A percentile compares a stretch with the other conserved stretches of the same genome.
These are phyloP conservation scores for Cylindrotheca fusiformis DNA, from an alignment of 108 stramenopile genomes.

Conservation along the genomic window DNA sequence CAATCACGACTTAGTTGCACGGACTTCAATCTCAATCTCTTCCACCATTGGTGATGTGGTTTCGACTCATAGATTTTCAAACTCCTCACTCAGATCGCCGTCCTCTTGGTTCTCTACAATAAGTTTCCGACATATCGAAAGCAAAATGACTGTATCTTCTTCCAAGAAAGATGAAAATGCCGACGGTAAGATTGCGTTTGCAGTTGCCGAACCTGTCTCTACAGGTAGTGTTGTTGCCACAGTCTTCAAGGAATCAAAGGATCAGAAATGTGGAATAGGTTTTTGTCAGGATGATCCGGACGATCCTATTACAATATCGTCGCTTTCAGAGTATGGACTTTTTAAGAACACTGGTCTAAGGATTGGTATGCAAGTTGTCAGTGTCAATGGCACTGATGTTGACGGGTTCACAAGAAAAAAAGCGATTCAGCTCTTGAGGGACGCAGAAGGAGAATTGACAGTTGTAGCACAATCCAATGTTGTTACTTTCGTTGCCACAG, in stretches of 20 bases:
- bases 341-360: background rate
- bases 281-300: background rate
- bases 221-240: background rate
- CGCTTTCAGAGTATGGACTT: background rate
- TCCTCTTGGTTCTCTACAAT: too few relatives aligned
- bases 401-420: background rate
- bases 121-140: too few relatives aligned
- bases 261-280: background rate
- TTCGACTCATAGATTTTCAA: too few relatives aligned
- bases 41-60: too few relatives aligned
- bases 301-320: background rate
- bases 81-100: too few relatives aligned
- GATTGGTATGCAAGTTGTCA: conserved; percentile 1
- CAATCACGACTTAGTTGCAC: too few relatives aligned
- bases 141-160: too few relatives aligned
- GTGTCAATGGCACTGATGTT: conserved; percentile 5
- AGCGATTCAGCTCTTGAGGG: background rate
- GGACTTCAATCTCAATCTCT: too few relatives aligned
- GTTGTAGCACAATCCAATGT: background rate
- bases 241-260: background rate
- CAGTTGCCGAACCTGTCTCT: background rate
- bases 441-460: background rate
- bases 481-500: background rate
- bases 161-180: background rate
- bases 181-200: background rate